Percentiles rank a stretch among this genome's conserved stretches.
These are phyloP conservation scores for Candida ulmi DNA, from an alignment of 805 yeast species.

Conservation along the genomic window DNA sequence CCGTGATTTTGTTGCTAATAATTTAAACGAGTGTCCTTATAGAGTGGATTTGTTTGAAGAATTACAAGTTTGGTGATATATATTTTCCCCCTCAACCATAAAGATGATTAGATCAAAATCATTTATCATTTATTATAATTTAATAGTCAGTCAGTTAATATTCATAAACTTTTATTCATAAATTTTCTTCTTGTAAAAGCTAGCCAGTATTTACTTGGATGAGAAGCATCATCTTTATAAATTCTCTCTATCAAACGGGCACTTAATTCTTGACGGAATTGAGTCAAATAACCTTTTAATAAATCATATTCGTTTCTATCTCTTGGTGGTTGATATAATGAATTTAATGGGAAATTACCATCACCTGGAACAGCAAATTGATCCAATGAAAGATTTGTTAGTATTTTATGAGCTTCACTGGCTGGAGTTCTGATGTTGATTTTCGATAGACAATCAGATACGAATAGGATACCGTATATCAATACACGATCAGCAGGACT, in stretches of 20 bases:
- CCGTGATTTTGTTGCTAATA: slow-evolving; percentile 38
- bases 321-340: slow-evolving; percentile 65
- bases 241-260: slow-evolving; percentile 71
- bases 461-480: slow-evolving; percentile 87
- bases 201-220: slow-evolving; percentile 90
- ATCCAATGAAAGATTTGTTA: slow-evolving; percentile 84
- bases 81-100: too few species aligned
- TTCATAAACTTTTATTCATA: slow-evolving; percentile 83
- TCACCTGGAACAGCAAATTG: slow-evolving; percentile 93
- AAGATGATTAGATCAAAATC: too few species aligned
- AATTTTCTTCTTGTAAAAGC: slow-evolving; percentile 93
- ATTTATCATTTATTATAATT: not conserved
- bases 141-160: too few species aligned
- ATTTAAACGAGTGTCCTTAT: slow-evolving; percentile 35
- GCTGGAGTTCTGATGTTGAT: slow-evolving; percentile 44
- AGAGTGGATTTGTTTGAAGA: slow-evolving; percentile 74
- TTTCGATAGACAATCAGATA: slow-evolving; percentile 76
- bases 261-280: slow-evolving; percentile 92
- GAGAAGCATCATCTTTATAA: slow-evolving; percentile 49
- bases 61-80: slow-evolving; percentile 59
- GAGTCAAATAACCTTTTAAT: slow-evolving; percentile 76
- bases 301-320: slow-evolving; percentile 74
- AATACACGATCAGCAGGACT: slow-evolving; percentile 91
- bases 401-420: slow-evolving; percentile 57
- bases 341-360: slow-evolving; percentile 86